Base-by-base conservation (phyloP, 257 asterid species). In the Rubia yunnanensis region DNA sequence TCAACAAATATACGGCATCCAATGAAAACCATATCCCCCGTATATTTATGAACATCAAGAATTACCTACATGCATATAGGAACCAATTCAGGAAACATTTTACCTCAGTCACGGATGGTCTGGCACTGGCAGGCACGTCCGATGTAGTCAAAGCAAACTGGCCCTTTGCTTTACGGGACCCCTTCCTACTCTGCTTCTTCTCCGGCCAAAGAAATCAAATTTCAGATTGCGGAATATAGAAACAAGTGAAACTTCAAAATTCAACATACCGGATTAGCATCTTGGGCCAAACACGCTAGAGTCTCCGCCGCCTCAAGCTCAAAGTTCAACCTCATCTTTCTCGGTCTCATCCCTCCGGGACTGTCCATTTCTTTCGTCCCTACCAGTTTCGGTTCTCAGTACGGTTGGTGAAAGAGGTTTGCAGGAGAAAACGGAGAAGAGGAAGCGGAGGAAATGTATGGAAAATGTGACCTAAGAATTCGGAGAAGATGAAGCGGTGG, bases 221-320 rank as follows among this genome's bases (percentile, higher is more conserved):
- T 44, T 44, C 14, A 44, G 20, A 10, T 44, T 5, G 20, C 49
- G 14, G 20, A 44, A 44, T 44, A 2, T 1, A 3, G 52, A 44
- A 44, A 14, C 38, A 13, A 55, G 18, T 24, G 1, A 56, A 56
- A 56, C 31, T 27, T 0, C 4, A 1, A 14, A 56, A 55, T 0
- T 1, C 3, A 55, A 24, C 48, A 9, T 10, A 60, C 64, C 64
- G 28, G 48, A 60, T 60, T 28, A 14, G 5, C 7, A n/a, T 30
- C 41, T 1, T 53, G 64, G 1, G 81, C 84, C 72, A 87, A 62
- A 8, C 65, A 77, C 1, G 86, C 80, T 26, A 86, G 79, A 34
- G 83, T 82, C 46, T 79, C 84, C 65, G 87, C 91, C 4, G 91
- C 87, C 65, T 77, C 87, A 8, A 76, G 11, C 81, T 83, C 92